Evolutionary conservation across 192 early-diverging fungal species (phyloP), one percentile per base, ranked within the genome.

Genomic region (Dissophora ornata): DNA sequence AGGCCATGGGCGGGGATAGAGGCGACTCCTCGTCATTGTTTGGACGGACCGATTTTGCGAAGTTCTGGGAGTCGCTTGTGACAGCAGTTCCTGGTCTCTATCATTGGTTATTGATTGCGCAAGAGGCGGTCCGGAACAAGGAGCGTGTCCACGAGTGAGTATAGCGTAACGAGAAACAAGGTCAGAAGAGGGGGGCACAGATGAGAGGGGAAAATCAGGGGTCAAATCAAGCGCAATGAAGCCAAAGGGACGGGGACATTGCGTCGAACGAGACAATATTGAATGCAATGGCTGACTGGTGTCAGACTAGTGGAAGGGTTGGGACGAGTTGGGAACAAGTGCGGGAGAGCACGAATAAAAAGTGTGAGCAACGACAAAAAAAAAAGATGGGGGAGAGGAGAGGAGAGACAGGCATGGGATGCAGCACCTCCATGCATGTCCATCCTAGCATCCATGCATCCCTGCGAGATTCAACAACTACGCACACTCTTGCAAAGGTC

Each of bases 1-100:
- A 62, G 24, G 73, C 62, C 73, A 67, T 67, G 4, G 59, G 58
- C 0, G 73, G 73, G 1, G 73, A 77, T 3, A 67, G 52, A 12
- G 73, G 73, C 6, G 73, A 77, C 4, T 62, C 58, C 15, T 77
- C 65, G 19, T 45, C 58, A 19, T 40, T 24, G 42, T 30, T 44
- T 21, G 68, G 19, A 36, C 44, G 58, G 32, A 41, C 44, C 3
- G 52, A 42, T 44, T 70, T 70, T 41, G 41, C 30, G 33, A 21
- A 55, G n/a, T 49, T 32, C 19, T 69, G 57, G 11, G 54, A 48
- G 45, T 54, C 51, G n/a, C 40, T 33, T 33, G 41, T n/a, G 28
- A 33, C 11, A 22, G 33, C 30, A 18, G 48, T 48, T 30, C 47
- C 47, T 29, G 47, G 15, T 42, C 26, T 57, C 54, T 51, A 62